Conservation (phyloP, 2,329 filamentous ascomycete genomes). For the Ophiocordyceps camponoti-floridani region DNA sequence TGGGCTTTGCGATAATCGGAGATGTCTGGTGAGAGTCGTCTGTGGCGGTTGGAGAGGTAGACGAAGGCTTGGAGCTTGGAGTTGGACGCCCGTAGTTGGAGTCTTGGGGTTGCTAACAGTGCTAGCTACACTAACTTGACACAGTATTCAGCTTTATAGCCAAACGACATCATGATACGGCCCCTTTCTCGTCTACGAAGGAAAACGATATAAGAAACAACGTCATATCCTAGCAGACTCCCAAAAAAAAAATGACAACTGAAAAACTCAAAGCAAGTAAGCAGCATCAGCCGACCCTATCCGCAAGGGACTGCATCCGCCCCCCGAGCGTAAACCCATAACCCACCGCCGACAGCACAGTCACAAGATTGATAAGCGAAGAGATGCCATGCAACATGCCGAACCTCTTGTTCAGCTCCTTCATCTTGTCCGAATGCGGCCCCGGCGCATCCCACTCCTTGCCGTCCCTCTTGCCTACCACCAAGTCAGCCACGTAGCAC, state of each 20-base stretch:
- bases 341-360: slow-evolving; percentile 48
- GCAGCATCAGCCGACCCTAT: slow-evolving; percentile 1
- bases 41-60: too few relatives aligned
- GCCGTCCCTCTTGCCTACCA: slow-evolving; percentile 62
- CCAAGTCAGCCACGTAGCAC: slow-evolving; percentile 4
- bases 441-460: slow-evolving; percentile 69
- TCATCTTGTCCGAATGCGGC: slow-evolving; percentile 75
- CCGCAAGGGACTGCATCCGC: slow-evolving; percentile 29
- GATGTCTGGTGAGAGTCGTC: too few relatives aligned
- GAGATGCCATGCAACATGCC: slow-evolving; percentile 65
- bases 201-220: background rate
- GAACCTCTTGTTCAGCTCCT: slow-evolving; percentile 61
- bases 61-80: too few relatives aligned
- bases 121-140: too few relatives aligned
- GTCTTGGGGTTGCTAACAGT: too few relatives aligned
- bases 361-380: slow-evolving; percentile 58
- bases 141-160: too few relatives aligned
- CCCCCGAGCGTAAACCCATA: slow-evolving; percentile 64
- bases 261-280: background rate
- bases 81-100: too few relatives aligned
- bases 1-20: too few relatives aligned
- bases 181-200: background rate
- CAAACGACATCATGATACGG: too few relatives aligned
- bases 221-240: too few relatives aligned
- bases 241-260: too few relatives aligned